Evolutionary conservation across 2,329 filamentous ascomycete species (phyloP), one percentile per base, ranked within the genome.

Genomic region (Scedosporium dehoogii): DNA sequence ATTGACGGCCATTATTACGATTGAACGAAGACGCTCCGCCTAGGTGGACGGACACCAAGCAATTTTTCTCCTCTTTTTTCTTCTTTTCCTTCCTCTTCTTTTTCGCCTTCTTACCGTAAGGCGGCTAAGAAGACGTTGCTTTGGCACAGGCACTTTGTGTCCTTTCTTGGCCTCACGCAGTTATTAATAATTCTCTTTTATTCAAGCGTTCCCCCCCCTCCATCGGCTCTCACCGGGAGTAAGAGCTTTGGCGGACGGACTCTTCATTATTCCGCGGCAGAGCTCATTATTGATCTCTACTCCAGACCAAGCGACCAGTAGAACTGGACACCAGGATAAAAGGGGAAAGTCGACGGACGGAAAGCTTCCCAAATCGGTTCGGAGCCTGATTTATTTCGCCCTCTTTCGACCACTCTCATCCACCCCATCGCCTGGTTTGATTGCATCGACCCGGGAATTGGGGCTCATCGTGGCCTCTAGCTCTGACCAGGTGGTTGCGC

Each of bases 201-300:
- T 18, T 21, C 16, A n/a, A 29, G 14, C 14, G 38, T 53, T 33
- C 38, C 23, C 38, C 38, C 48, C n/a, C 21, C 58, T 38, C 38
- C 14, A 29, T 60, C 44, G 44, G 58, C 16, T 60, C 25, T 60
- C 58, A 29, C 58, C 58, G 25, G 48, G 25, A 60, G 25, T 60
- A 59, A 27, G 29, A 25, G 48, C 48, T 23, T 48, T 23, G 25
- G 51, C 44, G 58, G 48, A 12, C 25, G 29, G 42, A 21, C 41
- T 27, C 25, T 60, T 57, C 51, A 61, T 61, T 61, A 57, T 61
- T 57, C 38, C 51, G 60, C 60, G 60, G 60, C 51, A 61, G 60
- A 46, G 21, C 46, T 55, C 51, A 33, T 33, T 33, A 33, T 33
- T 33, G 29, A 29, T 42, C n/a, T 48, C 51, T 27, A 23, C 48